phyloP scores from a whole-genome alignment of 2,329 filamentous ascomycete species.

The Lizonia empirigonia region DNA sequence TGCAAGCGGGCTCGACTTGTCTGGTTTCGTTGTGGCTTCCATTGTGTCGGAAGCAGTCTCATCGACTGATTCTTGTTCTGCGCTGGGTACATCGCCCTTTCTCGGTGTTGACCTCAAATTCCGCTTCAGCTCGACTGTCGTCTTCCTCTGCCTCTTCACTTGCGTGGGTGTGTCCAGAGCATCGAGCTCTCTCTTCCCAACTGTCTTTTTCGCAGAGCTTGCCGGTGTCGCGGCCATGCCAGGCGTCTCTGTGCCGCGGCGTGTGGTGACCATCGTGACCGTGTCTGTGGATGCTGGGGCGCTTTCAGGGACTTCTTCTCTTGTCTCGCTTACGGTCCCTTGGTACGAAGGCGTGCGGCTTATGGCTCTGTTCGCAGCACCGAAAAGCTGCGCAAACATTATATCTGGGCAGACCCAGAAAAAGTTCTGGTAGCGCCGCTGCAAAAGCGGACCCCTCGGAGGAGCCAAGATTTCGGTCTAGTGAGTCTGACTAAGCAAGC shows the following conservation, averaged over 20 bases:
- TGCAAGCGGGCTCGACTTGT: constrained; percentile 18
- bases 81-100: constrained; percentile 15
- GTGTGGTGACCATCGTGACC: constrained; percentile 44
- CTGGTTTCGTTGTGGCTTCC: constrained; percentile 18
- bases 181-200: constrained; percentile 40
- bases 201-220: constrained; percentile 31
- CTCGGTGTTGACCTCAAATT: constrained; percentile 13
- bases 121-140: constrained; percentile 22
- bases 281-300: constrained; percentile 13
- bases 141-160: constrained; percentile 36
- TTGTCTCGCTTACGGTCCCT: constrained; percentile 23
- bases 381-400: constrained; percentile 43
- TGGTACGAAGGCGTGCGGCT: constrained; percentile 40
- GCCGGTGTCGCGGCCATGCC: constrained; percentile 30
- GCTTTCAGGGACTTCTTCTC: constrained; percentile 21
- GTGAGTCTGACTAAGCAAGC: constrained; percentile 6
- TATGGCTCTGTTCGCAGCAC: constrained; percentile 38
- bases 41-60: constrained; percentile 22
- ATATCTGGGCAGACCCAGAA: constrained; percentile 14
- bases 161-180: constrained; percentile 38
- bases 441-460: constrained; percentile 22
- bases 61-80: constrained; percentile 14
- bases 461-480: constrained; percentile 2
- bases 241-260: constrained; percentile 39
- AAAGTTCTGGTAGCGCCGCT: constrained; percentile 16